Conservation (phyloP, 257 asterid species). For the Cruciata laevipes region DNA sequence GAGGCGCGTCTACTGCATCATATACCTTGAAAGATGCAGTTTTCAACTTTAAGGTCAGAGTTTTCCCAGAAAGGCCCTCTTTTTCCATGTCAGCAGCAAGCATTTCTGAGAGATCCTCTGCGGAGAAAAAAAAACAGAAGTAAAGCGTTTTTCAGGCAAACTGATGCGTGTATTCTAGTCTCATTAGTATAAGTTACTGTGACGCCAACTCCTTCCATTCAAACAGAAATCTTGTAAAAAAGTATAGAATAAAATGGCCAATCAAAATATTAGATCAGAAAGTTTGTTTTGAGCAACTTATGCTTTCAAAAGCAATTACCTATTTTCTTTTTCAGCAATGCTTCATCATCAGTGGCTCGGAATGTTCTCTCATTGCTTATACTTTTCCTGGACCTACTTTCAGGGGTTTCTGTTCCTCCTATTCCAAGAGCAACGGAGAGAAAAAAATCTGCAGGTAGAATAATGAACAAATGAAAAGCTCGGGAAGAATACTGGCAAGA, state of each 20-base stretch:
- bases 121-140: conserved; percentile 17
- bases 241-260: not conserved
- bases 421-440: conserved; percentile 84
- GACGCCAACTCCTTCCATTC: not conserved
- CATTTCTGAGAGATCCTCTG: conserved; percentile 81
- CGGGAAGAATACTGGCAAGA: not conserved
- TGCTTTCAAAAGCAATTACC: conserved; percentile 34
- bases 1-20: not conserved
- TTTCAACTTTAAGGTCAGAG: conserved; percentile 84
- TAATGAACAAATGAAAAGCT: not conserved
- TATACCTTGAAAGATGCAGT: conserved; percentile 83
- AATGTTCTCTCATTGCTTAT: conserved; percentile 93
- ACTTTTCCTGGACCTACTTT: conserved; percentile 59
- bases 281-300: not conserved
- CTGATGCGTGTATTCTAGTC: not conserved
- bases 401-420: conserved; percentile 82
- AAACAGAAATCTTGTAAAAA: not conserved
- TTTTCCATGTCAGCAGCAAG: conserved; percentile 76
- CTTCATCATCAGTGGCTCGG: conserved; percentile 66
- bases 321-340: conserved; percentile 51
- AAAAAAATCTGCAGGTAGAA: conserved; percentile 65
- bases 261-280: not conserved
- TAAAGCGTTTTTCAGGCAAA: conserved; percentile 1
- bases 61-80: conserved; percentile 74
- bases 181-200: not conserved